These are phyloP conservation scores for Wilcoxina mikolae DNA, from an alignment of 495 filamentous ascomycete species.

Conservation along the genomic window DNA sequence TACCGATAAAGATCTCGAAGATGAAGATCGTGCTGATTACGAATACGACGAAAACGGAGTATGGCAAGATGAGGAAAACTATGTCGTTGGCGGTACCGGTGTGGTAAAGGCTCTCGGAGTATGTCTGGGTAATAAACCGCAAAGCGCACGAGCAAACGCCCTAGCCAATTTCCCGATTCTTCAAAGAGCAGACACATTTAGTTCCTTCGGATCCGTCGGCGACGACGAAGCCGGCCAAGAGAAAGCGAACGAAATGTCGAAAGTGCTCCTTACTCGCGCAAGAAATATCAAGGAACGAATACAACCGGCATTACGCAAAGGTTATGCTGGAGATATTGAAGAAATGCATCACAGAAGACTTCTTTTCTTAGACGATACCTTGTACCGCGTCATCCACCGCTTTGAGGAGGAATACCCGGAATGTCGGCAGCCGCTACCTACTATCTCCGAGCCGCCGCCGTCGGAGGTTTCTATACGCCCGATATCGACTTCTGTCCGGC, in stretches of 20 bases:
- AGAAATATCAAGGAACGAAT: constrained; percentile 73
- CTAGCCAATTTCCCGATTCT: neutral
- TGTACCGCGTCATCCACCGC: constrained; percentile 78
- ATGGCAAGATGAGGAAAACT: constrained; percentile 73
- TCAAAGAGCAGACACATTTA: constrained; percentile 9
- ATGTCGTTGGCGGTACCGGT: constrained; percentile 88
- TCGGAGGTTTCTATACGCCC: neutral
- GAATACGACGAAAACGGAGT: constrained; percentile 50
- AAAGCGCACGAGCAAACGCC: neutral
- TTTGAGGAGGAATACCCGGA: constrained; percentile 96
- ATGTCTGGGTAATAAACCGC: constrained; percentile 60
- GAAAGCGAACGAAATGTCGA: constrained; percentile 84
- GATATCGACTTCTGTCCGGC: neutral
- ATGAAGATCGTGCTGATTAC: constrained; percentile 38
- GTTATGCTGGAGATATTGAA: constrained; percentile 44
- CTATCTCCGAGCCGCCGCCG: constrained; percentile 10
- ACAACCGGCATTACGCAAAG: constrained; percentile 69
- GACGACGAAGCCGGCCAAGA: constrained; percentile 8
- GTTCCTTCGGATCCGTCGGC: constrained; percentile 2
- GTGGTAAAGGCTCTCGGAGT: constrained; percentile 77
- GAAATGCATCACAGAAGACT: constrained; percentile 64
- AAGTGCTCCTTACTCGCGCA: constrained; percentile 68
- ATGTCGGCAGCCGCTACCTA: constrained; percentile 32
- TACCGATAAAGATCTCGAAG: neutral
- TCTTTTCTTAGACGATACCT: constrained; percentile 75